phyloP scores from a whole-genome alignment of 352 stramenopile species.

The Pythium brachiatum region DNA sequence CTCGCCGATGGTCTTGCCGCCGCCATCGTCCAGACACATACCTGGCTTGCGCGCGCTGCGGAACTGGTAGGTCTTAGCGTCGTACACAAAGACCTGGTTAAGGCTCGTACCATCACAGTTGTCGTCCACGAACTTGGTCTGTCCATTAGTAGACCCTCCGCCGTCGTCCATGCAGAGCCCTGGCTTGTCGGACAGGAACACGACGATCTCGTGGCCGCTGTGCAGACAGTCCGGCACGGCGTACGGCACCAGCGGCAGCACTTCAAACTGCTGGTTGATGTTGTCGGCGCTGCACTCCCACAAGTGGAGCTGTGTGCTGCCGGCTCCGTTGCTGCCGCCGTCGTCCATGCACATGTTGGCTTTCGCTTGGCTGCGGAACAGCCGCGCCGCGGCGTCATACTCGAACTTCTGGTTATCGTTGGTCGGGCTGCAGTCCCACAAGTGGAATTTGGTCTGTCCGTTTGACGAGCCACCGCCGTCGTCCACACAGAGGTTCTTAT shows the following conservation, averaged over 20 bases:
- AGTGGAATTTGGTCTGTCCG: slow-evolving; percentile 23
- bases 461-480: slow-evolving; percentile 28
- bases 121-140: slow-evolving; percentile 1
- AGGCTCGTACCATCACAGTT: too few species aligned
- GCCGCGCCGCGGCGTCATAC: not conserved
- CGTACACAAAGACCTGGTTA: slow-evolving; percentile 25
- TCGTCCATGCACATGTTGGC: slow-evolving; percentile 15
- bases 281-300: slow-evolving; percentile 22
- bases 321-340: not conserved
- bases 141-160: not conserved
- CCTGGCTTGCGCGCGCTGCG: slow-evolving; percentile 12
- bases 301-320: slow-evolving; percentile 23
- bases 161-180: slow-evolving; percentile 11
- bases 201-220: too few species aligned
- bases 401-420: slow-evolving; percentile 30
- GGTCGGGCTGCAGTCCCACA: slow-evolving; percentile 27
- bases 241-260: too few species aligned
- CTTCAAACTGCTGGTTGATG: slow-evolving; percentile 41
- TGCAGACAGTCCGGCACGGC: too few species aligned
- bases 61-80: slow-evolving; percentile 7
- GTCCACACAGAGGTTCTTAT: slow-evolving; percentile 28
- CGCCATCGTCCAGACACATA: slow-evolving; percentile 38
- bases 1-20: slow-evolving; percentile 4
- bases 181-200: slow-evolving; percentile 1
- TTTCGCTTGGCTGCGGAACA: slow-evolving; percentile 9